Percentiles rank a stretch among this genome's conserved stretches.
Evolutionary conservation across 1,284 basidiomycete genomes (phyloP).

Genomic region (Tylopilus sp.): DNA sequence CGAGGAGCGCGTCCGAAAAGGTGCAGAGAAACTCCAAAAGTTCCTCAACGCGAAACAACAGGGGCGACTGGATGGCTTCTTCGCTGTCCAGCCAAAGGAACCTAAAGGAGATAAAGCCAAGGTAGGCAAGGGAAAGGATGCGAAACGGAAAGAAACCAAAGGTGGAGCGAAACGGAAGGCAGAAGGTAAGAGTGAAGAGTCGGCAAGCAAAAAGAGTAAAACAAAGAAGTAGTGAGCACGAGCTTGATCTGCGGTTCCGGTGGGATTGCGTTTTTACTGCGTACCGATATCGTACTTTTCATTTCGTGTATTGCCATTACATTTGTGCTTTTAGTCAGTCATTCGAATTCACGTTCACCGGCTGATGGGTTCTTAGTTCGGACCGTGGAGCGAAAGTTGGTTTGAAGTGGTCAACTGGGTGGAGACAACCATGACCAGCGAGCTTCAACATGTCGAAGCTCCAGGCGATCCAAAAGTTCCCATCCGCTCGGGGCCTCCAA

Average conservation of each 20-base stretch:
- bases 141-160: constrained; percentile 30
- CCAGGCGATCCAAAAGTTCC: background rate
- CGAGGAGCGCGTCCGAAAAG: constrained; percentile 94
- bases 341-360: too few species aligned
- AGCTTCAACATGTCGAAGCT: constrained; percentile 6
- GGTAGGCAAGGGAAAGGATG: constrained; percentile 30
- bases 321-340: constrained; percentile 17
- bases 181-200: constrained; percentile 33
- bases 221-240: constrained; percentile 23
- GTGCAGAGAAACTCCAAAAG: constrained; percentile 89
- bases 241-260: background rate
- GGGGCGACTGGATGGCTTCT: constrained; percentile 94
- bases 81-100: constrained; percentile 63
- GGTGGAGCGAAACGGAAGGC: constrained; percentile 64
- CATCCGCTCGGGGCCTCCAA: constrained; percentile 51
- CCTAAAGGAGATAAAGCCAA: constrained; percentile 45
- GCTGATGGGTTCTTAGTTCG: too few species aligned
- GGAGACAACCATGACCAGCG: constrained; percentile 24
- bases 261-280: background rate
- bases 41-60: constrained; percentile 92
- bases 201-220: constrained; percentile 33
- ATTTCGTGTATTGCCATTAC: constrained; percentile 11
- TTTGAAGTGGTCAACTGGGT: too few species aligned
- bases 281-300: background rate
- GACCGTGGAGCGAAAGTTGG: background rate